Evolutionary conservation across 176 grass and related monocot genomes (phyloP), one percentile per base, ranked within the genome.

Genomic region (Triticum aestivum): DNA sequence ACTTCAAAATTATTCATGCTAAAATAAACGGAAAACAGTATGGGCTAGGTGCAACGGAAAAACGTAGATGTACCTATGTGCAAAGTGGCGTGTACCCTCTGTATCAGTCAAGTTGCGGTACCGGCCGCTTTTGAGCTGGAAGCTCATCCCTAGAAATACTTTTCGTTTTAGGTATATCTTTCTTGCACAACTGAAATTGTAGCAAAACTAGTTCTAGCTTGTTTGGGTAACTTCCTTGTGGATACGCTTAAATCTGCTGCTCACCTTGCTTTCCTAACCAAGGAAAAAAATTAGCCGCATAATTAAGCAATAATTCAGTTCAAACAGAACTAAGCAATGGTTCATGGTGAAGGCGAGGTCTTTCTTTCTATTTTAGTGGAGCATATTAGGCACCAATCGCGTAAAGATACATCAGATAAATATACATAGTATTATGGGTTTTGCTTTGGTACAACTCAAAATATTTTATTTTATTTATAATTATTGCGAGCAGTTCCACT

Each of bases 181-280:
- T 68, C 84, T 78, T 87, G 78, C 69, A 41, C 79, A 66, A n/a
- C 78, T 75, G 45, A 49, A 67, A 82, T 23, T 67, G 68, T n/a
- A 26, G 42, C 42, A 52, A 61, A 35, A 21, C 52, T 61, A 62
- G 10, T 8, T 39, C 12, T 18, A 44, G 5, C 44, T 79, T 33
- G 18, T 68, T 47, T 81, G 63, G 27, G 18, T 13, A 42, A 52
- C 21, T 12, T n/a, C 17, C 42, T 30, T 33, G 44, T 13, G 27
- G 45, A 21, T 56, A 77, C 56, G 23, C 33, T 54, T 9, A 56
- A 56, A 58, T 77, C 47, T 9, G 54, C 3, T 34, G 47, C 49
- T 33, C 74, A 30, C 27, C 74, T 56, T 79, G 5, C 34, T 24
- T 65, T 80, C 15, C 38, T 47, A 11, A n/a, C 37, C 23, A 29